These are phyloP conservation scores for Leccinum incarnatum DNA, from an alignment of 768 basidiomycete genomes.

Conservation along the genomic window DNA sequence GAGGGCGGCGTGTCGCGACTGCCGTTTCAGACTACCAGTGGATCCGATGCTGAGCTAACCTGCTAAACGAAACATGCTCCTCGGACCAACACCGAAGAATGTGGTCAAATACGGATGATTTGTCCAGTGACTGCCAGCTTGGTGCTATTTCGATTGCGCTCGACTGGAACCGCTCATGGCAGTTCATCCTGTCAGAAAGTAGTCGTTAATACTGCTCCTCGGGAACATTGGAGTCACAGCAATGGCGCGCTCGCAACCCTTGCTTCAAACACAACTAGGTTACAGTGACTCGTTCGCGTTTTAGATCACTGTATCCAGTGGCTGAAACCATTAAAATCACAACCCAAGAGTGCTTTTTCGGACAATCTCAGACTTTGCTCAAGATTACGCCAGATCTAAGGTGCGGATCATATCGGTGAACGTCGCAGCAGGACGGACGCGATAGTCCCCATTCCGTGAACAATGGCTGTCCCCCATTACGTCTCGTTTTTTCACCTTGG, in stretches of 20 bases:
- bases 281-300: constrained; percentile 22
- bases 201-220: constrained; percentile 77
- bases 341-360: constrained; percentile 1
- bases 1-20: background rate
- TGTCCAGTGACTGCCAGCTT: constrained; percentile 82
- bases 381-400: background rate
- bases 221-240: constrained; percentile 68
- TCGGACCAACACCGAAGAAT: constrained; percentile 37
- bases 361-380: background rate
- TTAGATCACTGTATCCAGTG: constrained; percentile 33
- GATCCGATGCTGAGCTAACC: constrained; percentile 73
- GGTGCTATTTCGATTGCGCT: constrained; percentile 84
- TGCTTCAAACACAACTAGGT: constrained; percentile 37
- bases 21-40: constrained; percentile 36
- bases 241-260: constrained; percentile 58
- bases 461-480: too few relatives aligned
- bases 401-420: background rate
- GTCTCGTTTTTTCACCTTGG: too few relatives aligned
- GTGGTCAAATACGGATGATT: constrained; percentile 68
- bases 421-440: too few relatives aligned
- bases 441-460: too few relatives aligned
- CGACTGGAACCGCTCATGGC: constrained; percentile 99
- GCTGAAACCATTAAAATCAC: constrained; percentile 19
- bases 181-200: constrained; percentile 53
- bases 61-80: constrained; percentile 40